Base-by-base conservation (phyloP, 2,329 filamentous ascomycete genomes). In the Fusarium sarcochroum region DNA sequence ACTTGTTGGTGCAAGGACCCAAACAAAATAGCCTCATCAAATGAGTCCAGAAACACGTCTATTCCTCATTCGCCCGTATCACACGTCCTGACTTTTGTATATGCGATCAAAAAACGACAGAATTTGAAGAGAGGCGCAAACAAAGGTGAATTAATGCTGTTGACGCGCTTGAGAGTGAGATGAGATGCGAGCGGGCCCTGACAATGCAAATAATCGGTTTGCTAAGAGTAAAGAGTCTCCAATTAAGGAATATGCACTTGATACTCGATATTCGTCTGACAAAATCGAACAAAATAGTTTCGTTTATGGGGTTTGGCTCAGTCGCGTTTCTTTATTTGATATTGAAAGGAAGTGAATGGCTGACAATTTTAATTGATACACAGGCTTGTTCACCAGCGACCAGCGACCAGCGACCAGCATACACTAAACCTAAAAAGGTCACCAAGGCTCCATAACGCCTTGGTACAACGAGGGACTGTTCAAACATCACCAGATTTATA, bases 301-400 rank as follows among this genome's bases (percentile, higher is more conserved):
- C 11, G 30, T 21, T 21, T 15, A 13, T 15, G n/a, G 20, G 37
- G 32, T 32, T 50, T 58, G 7, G 25, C 21, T 27, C 20, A 35
- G 17, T 45, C 34, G 38, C 18, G 52, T 40, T 53, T 55, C 49
- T 58, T 66, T 56, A 27, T 27, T 46, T 46, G 15, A 45, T 42
- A 18, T 23, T 23, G 7, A 17, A 46, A 17, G 14, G 23, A n/a
- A 46, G 30, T 15, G 34, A 59, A 46, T 34, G 21, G 20, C 34
- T 58, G 56, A 23, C 49, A 51, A 58, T 54, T n/a, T 35, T 47
- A 11, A 10, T 23, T 23, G 32, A 25, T 44, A 21, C 35, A 25
- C 34, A 27, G 21, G 25, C 27, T 34, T 23, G 27, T 27, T 27
- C 8, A 32, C 34, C 21, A 27, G 27, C 27, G 27, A 25, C 23